These are phyloP conservation scores for Coprinopsis sp. DNA, from an alignment of 768 basidiomycete species.

Conservation along the genomic window DNA sequence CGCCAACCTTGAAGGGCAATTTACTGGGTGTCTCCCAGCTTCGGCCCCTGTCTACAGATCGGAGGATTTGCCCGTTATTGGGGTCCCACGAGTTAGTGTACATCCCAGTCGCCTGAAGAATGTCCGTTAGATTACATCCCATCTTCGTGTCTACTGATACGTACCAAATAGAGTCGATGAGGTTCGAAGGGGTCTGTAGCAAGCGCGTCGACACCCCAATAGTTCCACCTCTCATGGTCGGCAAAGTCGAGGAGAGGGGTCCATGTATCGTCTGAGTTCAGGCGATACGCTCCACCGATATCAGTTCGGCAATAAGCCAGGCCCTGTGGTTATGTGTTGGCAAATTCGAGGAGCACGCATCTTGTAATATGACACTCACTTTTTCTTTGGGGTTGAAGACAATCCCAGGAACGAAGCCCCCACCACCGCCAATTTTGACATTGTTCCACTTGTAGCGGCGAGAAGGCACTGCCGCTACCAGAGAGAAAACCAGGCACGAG, in stretches of 20 bases:
- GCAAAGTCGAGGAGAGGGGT: constrained; percentile 57
- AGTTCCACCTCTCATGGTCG: constrained; percentile 45
- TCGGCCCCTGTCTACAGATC: constrained; percentile 53
- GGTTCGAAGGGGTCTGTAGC: constrained; percentile 59
- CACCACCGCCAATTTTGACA: constrained; percentile 48
- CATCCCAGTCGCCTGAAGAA: constrained; percentile 47
- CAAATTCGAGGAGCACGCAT: background rate
- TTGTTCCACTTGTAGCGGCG: constrained; percentile 60
- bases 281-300: constrained; percentile 60
- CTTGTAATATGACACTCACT: constrained; percentile 14
- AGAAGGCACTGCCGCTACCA: constrained; percentile 27
- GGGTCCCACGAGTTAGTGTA: constrained; percentile 62
- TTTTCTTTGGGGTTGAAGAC: constrained; percentile 58
- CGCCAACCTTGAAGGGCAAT: constrained; percentile 64
- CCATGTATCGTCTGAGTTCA: constrained; percentile 60
- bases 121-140: background rate
- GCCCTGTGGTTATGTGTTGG: constrained; percentile 30
- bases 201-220: constrained; percentile 58
- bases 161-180: constrained; percentile 48
- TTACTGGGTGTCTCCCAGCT: constrained; percentile 47
- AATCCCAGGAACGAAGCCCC: constrained; percentile 52
- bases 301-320: constrained; percentile 64
- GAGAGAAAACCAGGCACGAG: background rate
- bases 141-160: background rate
- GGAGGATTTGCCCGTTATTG: constrained; percentile 58